Evolutionary conservation across 73 alveolate genomes (phyloP), one percentile per base, ranked within the genome.

Genomic region (Paramecium biaurelia): DNA sequence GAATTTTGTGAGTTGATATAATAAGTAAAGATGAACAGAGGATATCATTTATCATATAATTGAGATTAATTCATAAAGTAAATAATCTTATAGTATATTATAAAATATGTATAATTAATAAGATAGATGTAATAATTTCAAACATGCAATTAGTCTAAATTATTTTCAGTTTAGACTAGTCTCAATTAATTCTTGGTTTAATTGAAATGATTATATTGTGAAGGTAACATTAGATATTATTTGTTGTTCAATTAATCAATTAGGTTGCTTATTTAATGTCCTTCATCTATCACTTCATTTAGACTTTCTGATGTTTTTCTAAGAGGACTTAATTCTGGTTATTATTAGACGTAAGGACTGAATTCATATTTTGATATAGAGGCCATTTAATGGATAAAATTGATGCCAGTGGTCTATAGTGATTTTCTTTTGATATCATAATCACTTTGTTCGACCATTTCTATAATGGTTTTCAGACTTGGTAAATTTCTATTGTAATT

Each of bases 361-460:
- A 53, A 53, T n/a, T 53, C 68, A 4, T 53, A 53, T 53, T 53
- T 53, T 53, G 0, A 4, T 8, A 45, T 53, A 2, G 68, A 21
- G 5, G 32, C 14, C 10, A 15, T 53, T 53, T 53, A 18, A 45
- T 45, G 18, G 21, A 45, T 45, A 45, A 53, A 18, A 18, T 53
- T 53, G 8, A 53, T 18, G 6, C 34, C 68, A 4, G 26, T 53
- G 11, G 34, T 53, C 8, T 63, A 32, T 7, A 23, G 45, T 10
- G 84, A 63, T 63, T 63, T 63, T 32, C 41, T 63, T 63, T 32
- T 26, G 0, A 63, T 63, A 0, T 63, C 84, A 63, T 63, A 63
- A n/a, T 72, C 86, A 34, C 86, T 72, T 72, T 72, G 10, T 35
- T 72, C 86, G 0, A 32, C 58, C 45, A 72, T 34, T 72, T 72